phyloP scores from a whole-genome alignment of 441 rosid genomes.

The Croton laevigatus region DNA sequence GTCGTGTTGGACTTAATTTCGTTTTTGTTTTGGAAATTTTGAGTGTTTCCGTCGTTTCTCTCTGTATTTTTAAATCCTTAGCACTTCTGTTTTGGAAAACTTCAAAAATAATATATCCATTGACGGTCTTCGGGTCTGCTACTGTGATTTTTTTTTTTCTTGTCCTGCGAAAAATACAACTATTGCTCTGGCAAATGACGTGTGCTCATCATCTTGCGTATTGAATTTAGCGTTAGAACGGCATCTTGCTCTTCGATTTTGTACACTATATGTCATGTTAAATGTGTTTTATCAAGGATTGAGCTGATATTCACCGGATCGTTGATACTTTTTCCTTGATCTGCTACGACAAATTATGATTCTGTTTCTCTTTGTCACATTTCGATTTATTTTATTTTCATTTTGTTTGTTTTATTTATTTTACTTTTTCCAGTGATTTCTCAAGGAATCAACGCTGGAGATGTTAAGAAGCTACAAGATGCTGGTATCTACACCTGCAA shows the following conservation, averaged over 20 bases:
- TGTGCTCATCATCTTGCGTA: background rate
- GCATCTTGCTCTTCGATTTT: background rate
- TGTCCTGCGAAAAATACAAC: background rate
- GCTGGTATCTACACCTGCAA: constrained; percentile 95
- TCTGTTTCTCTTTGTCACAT: background rate
- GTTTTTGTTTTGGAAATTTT: background rate
- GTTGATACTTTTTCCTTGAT: background rate
- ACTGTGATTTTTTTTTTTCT: background rate
- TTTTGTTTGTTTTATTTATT: background rate
- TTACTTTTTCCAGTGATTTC: constrained; percentile 49
- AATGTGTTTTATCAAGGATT: background rate
- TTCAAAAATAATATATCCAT: background rate
- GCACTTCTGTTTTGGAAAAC: background rate
- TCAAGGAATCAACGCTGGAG: constrained; percentile 92
- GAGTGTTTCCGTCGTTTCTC: background rate
- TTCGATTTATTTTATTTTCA: background rate
- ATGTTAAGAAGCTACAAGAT: constrained; percentile 90
- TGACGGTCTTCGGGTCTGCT: background rate
- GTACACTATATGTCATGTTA: background rate
- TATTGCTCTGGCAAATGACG: too few species aligned
- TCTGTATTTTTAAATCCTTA: background rate
- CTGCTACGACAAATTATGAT: background rate
- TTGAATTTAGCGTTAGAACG: background rate
- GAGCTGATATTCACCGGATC: background rate
- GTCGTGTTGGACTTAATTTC: background rate